phyloP scores from a whole-genome alignment of 2,329 filamentous ascomycete species.

The Calonectria pseudoreteaudii region DNA sequence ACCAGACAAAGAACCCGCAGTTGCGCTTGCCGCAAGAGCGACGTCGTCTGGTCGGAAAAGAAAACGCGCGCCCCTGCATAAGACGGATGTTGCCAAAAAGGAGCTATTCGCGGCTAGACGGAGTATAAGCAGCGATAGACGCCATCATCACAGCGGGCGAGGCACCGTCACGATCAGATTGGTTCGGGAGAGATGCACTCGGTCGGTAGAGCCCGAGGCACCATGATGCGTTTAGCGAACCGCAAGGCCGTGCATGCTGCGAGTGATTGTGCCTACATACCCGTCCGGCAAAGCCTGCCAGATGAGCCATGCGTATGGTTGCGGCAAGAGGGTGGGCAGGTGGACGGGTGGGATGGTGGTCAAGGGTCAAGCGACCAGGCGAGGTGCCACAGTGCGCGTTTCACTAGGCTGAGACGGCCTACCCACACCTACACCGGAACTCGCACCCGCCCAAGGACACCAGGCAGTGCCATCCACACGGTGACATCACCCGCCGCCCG shows the following conservation, averaged over 20 bases:
- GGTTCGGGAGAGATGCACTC: constrained; percentile 12
- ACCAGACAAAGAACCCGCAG: neutral
- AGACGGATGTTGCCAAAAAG: neutral
- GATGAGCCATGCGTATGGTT: neutral
- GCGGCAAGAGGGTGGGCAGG: constrained; percentile 27
- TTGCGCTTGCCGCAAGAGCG: neutral
- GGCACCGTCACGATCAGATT: constrained; percentile 17
- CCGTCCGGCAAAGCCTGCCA: constrained; percentile 8
- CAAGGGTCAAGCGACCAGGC: constrained; percentile 36
- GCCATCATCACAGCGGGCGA: neutral
- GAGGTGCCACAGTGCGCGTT: constrained; percentile 24
- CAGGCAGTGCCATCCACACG: constrained; percentile 12
- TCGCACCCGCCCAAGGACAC: neutral
- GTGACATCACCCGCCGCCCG: constrained; percentile 21
- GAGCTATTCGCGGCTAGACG: constrained; percentile 11
- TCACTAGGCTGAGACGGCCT: neutral
- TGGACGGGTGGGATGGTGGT: constrained; percentile 19
- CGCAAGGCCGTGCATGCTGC: constrained; percentile 19
- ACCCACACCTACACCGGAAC: neutral
- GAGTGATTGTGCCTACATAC: constrained; percentile 14
- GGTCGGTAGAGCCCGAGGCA: constrained; percentile 22
- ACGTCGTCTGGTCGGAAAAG: neutral
- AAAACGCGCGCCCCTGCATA: neutral
- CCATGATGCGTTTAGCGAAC: constrained; percentile 15
- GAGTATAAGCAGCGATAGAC: neutral